A percentile compares a stretch with the other conserved stretches of the same genome.
Conservation (phyloP, 2,329 filamentous ascomycete species). For the Aspergillus viridinutans region DNA sequence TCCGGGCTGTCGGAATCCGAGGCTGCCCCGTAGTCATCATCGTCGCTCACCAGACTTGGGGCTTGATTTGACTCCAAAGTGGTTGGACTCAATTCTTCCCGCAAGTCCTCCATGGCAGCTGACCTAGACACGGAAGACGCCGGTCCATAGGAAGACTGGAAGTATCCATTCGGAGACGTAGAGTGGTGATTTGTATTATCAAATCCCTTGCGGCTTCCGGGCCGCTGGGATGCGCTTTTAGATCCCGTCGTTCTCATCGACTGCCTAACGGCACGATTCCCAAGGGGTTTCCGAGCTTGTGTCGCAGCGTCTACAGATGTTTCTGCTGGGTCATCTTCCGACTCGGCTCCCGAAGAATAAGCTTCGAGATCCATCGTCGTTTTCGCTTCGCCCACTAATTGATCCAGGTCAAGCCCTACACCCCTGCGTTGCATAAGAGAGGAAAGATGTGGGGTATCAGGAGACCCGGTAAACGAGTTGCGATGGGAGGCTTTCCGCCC, state of each 20-base stretch:
- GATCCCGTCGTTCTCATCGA: slow-evolving; percentile 56
- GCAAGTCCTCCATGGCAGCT: slow-evolving; percentile 13
- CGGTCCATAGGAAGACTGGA: slow-evolving; percentile 27
- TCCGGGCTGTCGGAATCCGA: slow-evolving; percentile 61
- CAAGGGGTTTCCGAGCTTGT: slow-evolving; percentile 16
- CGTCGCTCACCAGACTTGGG: slow-evolving; percentile 74
- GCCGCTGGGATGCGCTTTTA: slow-evolving; percentile 47
- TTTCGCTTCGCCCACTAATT: slow-evolving; percentile 55
- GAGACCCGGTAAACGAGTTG: slow-evolving; percentile 50
- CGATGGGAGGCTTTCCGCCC: slow-evolving; percentile 12
- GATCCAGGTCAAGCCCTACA: slow-evolving; percentile 56
- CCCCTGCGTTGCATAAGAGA: slow-evolving; percentile 60
- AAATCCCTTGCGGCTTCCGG: slow-evolving; percentile 57
- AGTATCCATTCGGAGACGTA: slow-evolving; percentile 36
- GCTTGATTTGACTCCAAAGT: slow-evolving; percentile 70
- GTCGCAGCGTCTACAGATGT: slow-evolving; percentile 12
- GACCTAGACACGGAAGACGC: slow-evolving; percentile 43
- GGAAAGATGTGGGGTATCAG: slow-evolving; percentile 64
- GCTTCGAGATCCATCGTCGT: slow-evolving; percentile 37
- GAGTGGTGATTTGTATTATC: slow-evolving; percentile 36
- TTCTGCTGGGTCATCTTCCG: slow-evolving; percentile 30
- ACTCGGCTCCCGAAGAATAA: slow-evolving; percentile 38
- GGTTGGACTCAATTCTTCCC: slow-evolving; percentile 62
- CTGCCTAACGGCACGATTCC: slow-evolving; percentile 37
- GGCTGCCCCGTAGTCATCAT: slow-evolving; percentile 68